Evolutionary conservation across 1,284 basidiomycete species (phyloP).

Genomic region (Coniferiporia sulphurascens): DNA sequence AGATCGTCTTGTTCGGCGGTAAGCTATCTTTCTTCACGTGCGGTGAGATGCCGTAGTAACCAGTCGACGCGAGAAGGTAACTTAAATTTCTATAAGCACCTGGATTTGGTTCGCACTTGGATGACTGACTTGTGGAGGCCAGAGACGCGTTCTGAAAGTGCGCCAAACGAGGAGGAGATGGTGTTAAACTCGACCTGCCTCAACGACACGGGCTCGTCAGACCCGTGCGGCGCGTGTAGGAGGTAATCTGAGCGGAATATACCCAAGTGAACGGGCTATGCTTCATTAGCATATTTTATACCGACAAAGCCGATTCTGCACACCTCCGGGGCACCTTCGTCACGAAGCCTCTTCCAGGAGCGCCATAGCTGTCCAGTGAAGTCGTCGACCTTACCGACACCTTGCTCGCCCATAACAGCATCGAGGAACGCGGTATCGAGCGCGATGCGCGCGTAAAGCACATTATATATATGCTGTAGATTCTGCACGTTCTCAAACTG

Average conservation of each 20-base stretch:
- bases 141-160: slow-evolving; percentile 70
- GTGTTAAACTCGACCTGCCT: slow-evolving; percentile 99
- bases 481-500: slow-evolving; percentile 66
- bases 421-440: slow-evolving; percentile 80
- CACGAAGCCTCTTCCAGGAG: slow-evolving; percentile 75
- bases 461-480: slow-evolving; percentile 80
- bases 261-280: slow-evolving; percentile 79
- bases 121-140: slow-evolving; percentile 69
- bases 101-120: background rate
- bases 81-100: slow-evolving; percentile 32
- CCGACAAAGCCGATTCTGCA: slow-evolving; percentile 27
- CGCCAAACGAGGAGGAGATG: slow-evolving; percentile 89
- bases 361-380: slow-evolving; percentile 86
- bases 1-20: slow-evolving; percentile 71
- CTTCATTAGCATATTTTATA: background rate
- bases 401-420: slow-evolving; percentile 74
- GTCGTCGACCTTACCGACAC: slow-evolving; percentile 79
- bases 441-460: slow-evolving; percentile 82
- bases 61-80: slow-evolving; percentile 61
- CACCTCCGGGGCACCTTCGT: slow-evolving; percentile 52
- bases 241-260: slow-evolving; percentile 97
- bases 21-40: slow-evolving; percentile 54
- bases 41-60: slow-evolving; percentile 60
- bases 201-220: slow-evolving; percentile 42
- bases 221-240: slow-evolving; percentile 52